Evolutionary conservation across 1,284 basidiomycete species (phyloP), one percentile per base, ranked within the genome.

Genomic region (Malassezia japonica): DNA sequence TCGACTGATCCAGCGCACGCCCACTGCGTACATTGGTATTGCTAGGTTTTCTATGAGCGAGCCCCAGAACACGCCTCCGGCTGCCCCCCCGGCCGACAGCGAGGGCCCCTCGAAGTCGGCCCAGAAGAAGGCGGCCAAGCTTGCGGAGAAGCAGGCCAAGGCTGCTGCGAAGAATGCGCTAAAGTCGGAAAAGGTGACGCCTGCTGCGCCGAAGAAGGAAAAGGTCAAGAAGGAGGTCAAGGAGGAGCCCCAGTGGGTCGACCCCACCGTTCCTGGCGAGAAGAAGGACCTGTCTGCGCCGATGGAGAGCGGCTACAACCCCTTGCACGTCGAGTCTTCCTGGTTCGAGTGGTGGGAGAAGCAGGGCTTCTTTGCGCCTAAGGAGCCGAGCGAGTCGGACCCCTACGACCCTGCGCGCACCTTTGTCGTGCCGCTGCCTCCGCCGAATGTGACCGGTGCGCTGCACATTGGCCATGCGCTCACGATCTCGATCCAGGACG

Each of bases 311-410:
- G 86, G 86, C 4, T 99, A 96, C 77, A 92, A 98, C 74, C 94
- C 92, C 10, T 83, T 86, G 60, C 87, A 88, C 46, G 85, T 98
- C 58, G 94, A 98, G 74, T 80, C 90, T 6, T 85, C 89, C 9
- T 96, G 94, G 89, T 98, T 95, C 72, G 88, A 92, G 66, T 98
- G 94, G 94, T 98, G 94, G 94, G 79, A 83, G 49, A 80, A 83
- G 24, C 79, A 86, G 72, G 87, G 87, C 10, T 94, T 84, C 79
- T 98, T 96, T 79, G 79, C 83, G 61, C 94, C 94, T 1, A 51
- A 56, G 39, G 65, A 68, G 52, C 64, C 60, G 25, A 63, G 64
- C 41, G 65, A 72, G 29, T 62, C 61, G n/a, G 55, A 70, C 57
- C 64, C 63, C 38, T 54, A 61, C 48, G 60, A 70, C 55, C 68